Conservation (phyloP, 148 eudicot genomes). For the Bassia scoparia region DNA sequence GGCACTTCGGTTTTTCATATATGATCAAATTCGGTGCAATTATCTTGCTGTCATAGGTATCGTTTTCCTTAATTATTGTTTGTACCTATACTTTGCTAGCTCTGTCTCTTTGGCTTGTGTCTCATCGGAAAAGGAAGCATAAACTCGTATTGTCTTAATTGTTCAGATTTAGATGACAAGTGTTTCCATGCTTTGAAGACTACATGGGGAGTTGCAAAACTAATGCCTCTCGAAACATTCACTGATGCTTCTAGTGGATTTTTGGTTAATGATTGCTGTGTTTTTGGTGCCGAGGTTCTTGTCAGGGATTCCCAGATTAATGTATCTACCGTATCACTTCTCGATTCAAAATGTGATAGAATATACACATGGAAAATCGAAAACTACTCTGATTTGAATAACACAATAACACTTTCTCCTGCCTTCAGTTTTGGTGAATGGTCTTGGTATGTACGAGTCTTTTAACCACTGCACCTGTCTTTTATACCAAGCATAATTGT, state of each 20-base stretch:
- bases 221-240: neutral
- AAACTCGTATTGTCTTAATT: neutral
- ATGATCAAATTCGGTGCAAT: constrained; percentile 20
- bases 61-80: neutral
- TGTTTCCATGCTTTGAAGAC: constrained; percentile 18
- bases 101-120: no score
- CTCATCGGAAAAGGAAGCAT: no score
- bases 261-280: constrained; percentile 17
- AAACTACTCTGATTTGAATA: neutral
- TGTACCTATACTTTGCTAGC: no score
- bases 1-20: constrained; percentile 10
- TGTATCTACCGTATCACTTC: neutral
- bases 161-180: constrained; percentile 16
- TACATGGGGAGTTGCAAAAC: constrained; percentile 22
- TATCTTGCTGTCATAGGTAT: constrained; percentile 3
- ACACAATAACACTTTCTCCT: neutral
- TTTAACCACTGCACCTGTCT: no score
- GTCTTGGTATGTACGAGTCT: neutral
- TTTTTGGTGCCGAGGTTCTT: constrained; percentile 19
- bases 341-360: neutral
- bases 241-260: constrained; percentile 12
- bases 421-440: neutral
- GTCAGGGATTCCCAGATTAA: neutral
- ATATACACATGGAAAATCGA: constrained; percentile 4
- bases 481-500: no score